Evolutionary conservation across 2,329 filamentous ascomycete species (phyloP).

Genomic region (Myriangium duriaei): DNA sequence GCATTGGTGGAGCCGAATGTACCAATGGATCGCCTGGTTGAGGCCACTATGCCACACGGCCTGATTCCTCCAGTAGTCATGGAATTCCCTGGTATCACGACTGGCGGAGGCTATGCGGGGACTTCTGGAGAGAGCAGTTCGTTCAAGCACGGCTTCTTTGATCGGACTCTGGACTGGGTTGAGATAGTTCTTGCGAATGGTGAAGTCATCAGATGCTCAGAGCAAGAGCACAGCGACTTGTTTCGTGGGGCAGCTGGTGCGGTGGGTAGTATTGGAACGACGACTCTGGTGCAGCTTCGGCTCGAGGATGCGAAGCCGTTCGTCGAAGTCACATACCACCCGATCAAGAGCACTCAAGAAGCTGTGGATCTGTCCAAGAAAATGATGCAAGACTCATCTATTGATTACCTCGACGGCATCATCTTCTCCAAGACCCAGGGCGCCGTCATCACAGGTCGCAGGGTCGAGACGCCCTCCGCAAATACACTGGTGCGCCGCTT

Average conservation of each 20-base stretch:
- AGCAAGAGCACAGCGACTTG: conserved; percentile 43
- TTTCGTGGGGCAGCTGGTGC: conserved; percentile 54
- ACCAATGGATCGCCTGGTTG: conserved; percentile 51
- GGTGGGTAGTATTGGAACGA: conserved; percentile 54
- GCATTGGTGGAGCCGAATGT: conserved; percentile 61
- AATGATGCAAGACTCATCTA: conserved; percentile 26
- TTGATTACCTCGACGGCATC: conserved; percentile 38
- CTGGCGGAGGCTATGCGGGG: conserved; percentile 55
- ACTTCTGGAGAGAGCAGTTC: conserved; percentile 56
- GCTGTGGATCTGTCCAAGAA: conserved; percentile 16
- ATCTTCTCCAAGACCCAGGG: conserved; percentile 32
- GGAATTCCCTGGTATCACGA: conserved; percentile 62
- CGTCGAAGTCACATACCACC: conserved; percentile 38
- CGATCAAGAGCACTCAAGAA: conserved; percentile 29
- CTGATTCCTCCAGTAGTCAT: conserved; percentile 55
- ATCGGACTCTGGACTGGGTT: conserved; percentile 47
- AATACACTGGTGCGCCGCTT: conserved; percentile 21
- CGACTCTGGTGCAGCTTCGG: conserved; percentile 42
- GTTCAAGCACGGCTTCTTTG: conserved; percentile 57
- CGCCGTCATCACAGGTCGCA: conserved; percentile 33
- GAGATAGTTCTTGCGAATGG: conserved; percentile 55
- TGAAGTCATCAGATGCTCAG: conserved; percentile 38
- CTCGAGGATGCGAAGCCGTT: conserved; percentile 34
- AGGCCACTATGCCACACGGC: conserved; percentile 42
- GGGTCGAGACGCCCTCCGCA: conserved; percentile 21